phyloP scores from a whole-genome alignment of 768 basidiomycete genomes.

The Ephemerocybe angulata region DNA sequence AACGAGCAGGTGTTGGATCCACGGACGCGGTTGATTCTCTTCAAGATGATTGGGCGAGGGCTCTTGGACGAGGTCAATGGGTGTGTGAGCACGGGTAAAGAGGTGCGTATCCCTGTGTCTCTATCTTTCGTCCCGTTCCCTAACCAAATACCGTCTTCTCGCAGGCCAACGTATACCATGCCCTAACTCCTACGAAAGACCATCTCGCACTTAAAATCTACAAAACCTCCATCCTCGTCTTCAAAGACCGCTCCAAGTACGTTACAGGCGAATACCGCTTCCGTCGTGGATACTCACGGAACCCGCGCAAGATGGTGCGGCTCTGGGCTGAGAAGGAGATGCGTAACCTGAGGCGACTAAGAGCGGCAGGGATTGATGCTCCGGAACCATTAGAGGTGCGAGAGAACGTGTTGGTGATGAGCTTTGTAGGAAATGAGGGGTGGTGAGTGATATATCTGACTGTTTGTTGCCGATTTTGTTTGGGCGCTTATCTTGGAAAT shows the following conservation, averaged over 20 bases:
- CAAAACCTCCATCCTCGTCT: constrained; percentile 95
- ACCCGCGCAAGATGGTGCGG: constrained; percentile 97
- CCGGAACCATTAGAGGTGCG: constrained; percentile 91
- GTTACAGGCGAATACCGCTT: constrained; percentile 97
- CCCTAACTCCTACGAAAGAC: constrained; percentile 46
- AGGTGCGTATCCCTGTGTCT: constrained; percentile 65
- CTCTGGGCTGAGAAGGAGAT: constrained; percentile 99
- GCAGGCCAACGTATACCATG: constrained; percentile 97
- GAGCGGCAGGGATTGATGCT: constrained; percentile 77
- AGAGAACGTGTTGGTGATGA: constrained; percentile 97
- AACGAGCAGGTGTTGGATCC: constrained; percentile 96
- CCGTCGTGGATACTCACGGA: constrained; percentile 83
- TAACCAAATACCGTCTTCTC: constrained; percentile 3
- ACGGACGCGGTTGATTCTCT: constrained; percentile 88
- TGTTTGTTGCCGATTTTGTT: background rate
- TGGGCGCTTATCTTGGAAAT: constrained; percentile 4
- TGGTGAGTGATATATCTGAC: constrained; percentile 48
- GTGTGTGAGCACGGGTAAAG: constrained; percentile 97
- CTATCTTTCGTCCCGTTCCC: background rate
- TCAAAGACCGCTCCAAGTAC: constrained; percentile 97
- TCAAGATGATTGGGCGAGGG: constrained; percentile 93
- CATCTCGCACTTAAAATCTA: constrained; percentile 96
- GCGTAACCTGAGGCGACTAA: constrained; percentile 86
- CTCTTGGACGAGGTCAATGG: constrained; percentile 89
- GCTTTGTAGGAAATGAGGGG: constrained; percentile 79